Evolutionary conservation across 2,329 filamentous ascomycete species (phyloP).

Genomic region (Trichoderma sp.): DNA sequence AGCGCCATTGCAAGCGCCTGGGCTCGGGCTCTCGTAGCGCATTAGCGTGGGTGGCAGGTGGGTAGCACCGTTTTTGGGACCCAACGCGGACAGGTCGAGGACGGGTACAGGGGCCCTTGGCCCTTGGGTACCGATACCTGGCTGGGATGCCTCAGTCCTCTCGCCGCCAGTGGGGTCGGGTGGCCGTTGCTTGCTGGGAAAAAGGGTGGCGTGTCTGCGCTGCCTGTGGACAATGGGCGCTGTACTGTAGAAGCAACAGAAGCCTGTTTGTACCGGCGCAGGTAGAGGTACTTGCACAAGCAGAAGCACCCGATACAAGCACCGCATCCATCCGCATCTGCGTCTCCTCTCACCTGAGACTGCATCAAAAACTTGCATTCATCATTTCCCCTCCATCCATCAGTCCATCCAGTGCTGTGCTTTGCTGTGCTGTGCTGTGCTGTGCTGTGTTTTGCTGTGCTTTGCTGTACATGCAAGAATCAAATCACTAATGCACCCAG

Average conservation of each 20-base stretch:
- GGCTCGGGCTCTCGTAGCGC: constrained; percentile 4
- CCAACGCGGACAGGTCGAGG: constrained; percentile 14
- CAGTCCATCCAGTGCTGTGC: too few species aligned
- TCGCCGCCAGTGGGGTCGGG: not conserved
- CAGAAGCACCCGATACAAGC: not conserved
- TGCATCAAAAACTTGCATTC: not conserved
- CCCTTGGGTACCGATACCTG: not conserved
- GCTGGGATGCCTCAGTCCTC: not conserved
- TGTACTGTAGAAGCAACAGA: not conserved
- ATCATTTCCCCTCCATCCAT: not conserved
- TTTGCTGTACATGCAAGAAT: not conserved
- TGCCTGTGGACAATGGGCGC: constrained; percentile 8
- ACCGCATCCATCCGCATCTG: not conserved
- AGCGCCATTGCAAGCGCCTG: not conserved
- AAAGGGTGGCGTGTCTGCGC: constrained; percentile 13
- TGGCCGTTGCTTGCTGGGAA: not conserved
- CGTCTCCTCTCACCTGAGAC: not conserved
- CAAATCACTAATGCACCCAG: not conserved
- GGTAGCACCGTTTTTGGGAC: constrained; percentile 21
- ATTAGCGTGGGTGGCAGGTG: constrained; percentile 25
- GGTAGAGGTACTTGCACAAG: not conserved
- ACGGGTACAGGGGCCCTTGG: not conserved
- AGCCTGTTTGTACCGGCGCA: not conserved
- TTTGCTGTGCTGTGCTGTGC: not conserved
- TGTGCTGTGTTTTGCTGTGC: too few species aligned